phyloP scores from a whole-genome alignment of 306 rosid species.

The Medicago ruthenica region DNA sequence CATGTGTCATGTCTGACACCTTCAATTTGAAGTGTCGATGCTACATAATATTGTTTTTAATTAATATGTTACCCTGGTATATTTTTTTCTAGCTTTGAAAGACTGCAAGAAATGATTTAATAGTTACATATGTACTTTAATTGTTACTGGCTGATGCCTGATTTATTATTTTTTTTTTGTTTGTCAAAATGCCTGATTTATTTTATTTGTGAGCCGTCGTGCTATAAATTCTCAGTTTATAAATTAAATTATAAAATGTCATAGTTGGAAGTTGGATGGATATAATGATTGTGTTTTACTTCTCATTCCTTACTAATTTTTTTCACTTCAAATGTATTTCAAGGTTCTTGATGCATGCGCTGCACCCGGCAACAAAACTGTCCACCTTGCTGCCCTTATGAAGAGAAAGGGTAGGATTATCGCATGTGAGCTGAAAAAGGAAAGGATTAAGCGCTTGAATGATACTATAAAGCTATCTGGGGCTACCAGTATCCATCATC shows the following conservation, averaged over 20 bases:
- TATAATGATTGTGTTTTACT: not conserved
- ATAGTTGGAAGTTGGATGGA: not conserved
- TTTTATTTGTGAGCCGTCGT: not conserved
- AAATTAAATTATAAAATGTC: not conserved
- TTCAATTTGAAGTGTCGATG: not conserved
- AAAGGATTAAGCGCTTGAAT: conserved; percentile 70
- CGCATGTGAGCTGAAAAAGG: conserved; percentile 82
- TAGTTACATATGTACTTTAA: conserved; percentile 3
- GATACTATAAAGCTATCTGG: conserved; percentile 83
- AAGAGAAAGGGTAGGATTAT: conserved; percentile 71
- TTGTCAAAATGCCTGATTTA: conserved; percentile 15
- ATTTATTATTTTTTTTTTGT: too few species aligned
- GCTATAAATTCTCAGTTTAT: not conserved
- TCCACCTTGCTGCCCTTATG: conserved; percentile 93
- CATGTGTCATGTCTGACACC: not conserved
- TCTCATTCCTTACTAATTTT: conserved; percentile 23
- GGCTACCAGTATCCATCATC: conserved; percentile 77
- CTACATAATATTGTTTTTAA: not conserved
- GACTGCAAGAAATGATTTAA: conserved; percentile 10
- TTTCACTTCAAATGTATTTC: conserved; percentile 47
- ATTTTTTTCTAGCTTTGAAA: not conserved
- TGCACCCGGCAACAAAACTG: conserved; percentile 97
- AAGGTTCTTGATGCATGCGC: conserved; percentile 96
- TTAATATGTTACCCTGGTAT: not conserved
- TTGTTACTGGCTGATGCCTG: too few species aligned